Percentiles rank a stretch among this genome's conserved stretches.
Evolutionary conservation across 2,329 filamentous ascomycete genomes (phyloP).

Genomic region (Claviceps maximensis): DNA sequence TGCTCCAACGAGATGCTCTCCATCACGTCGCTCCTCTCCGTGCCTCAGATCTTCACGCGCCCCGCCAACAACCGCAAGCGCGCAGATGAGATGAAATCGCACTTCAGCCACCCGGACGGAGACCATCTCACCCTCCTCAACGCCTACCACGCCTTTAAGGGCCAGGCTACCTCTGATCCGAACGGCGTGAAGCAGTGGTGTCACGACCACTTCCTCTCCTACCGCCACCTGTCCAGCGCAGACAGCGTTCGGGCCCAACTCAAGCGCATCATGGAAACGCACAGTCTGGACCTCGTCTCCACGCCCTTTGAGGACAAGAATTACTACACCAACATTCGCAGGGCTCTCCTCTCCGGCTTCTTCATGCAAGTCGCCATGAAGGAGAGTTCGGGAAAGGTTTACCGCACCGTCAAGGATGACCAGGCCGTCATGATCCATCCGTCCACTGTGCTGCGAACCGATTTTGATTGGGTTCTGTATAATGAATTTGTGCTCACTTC

Average conservation of each 20-base stretch:
- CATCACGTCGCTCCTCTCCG: conserved; percentile 83
- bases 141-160: conserved; percentile 95
- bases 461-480: conserved; percentile 94
- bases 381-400: conserved; percentile 76
- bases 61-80: conserved; percentile 75
- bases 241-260: conserved; percentile 90
- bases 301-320: conserved; percentile 90
- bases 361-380: conserved; percentile 99
- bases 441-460: conserved; percentile 74
- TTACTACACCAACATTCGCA: conserved; percentile 95
- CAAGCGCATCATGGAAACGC: conserved; percentile 91
- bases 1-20: conserved; percentile 98
- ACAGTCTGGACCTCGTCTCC: conserved; percentile 72
- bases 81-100: conserved; percentile 92
- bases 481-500: conserved; percentile 97
- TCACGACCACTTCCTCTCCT: conserved; percentile 88
- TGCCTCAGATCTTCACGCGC: conserved; percentile 86
- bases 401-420: conserved; percentile 92
- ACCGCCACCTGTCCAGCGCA: conserved; percentile 76
- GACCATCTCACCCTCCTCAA: conserved; percentile 95
- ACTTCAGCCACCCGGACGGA: conserved; percentile 85
- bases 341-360: conserved; percentile 84
- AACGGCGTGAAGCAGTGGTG: conserved; percentile 80
- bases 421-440: conserved; percentile 89
- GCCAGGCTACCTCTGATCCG: conserved; percentile 43